Base-by-base conservation (phyloP, 2,329 filamentous ascomycete genomes). In the Colletotrichum lentis region DNA sequence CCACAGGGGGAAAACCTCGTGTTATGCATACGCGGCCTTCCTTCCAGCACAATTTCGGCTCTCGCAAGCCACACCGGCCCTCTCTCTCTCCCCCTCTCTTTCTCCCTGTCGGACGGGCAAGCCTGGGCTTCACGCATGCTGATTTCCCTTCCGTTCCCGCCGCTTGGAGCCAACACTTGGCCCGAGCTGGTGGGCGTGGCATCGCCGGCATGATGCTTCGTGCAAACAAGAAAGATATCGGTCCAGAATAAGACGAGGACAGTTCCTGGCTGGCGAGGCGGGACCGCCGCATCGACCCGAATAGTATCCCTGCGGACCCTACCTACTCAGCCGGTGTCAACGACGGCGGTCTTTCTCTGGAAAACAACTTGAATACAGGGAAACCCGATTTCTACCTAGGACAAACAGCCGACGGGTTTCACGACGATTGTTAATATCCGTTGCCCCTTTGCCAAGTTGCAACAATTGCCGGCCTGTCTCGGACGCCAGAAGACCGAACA, bases 51-150 rank as follows among this genome's bases (percentile, higher is more conserved):
- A 60, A 59, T 54, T 50, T 54, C 47, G 61, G 22, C 3, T 41
- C 31, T 31, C 5, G 57, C 60, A 67, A 59, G 64, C 53, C 60
- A 67, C 49, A 58, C 39, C 22, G 52, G 52, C 31, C 24, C n/a
- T n/a, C n/a, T n/a, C 27, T 31, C 7, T 31, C 27, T 8, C 27
- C 10, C 31, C 6, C 27, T 7, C 7, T 10, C 31, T 2, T 8
- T 31, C 31, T 35, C 53, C 22, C n/a, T 58, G 46, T 43, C 39
- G 20, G 35, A 54, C 46, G 31, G 31, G 37, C 18, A 41, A 43
- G 11, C 11, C 14, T 35, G 52, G 46, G 31, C 31, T 14, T 49
- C 22, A 20, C 37, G 14, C 12, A 20, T 54, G 37, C 35, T 49
- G 39, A 24, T 22, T 24, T 37, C 2, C 7, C 52, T 54, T 54